Evolutionary conservation across 805 yeast genomes (phyloP), one percentile per base, ranked within the genome.

Genomic region (Maudiozyma turicensis): DNA sequence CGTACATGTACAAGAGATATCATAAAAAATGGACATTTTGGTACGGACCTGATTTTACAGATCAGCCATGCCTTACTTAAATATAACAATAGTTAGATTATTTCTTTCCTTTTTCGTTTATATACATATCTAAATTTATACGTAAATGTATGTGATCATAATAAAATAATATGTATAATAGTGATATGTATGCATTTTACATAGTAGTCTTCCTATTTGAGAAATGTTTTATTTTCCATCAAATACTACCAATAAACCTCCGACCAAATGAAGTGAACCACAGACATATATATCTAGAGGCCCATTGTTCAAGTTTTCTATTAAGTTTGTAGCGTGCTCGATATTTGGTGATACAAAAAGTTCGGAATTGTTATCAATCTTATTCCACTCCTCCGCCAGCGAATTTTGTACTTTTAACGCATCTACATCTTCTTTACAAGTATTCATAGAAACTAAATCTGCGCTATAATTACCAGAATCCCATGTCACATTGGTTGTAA

Each of bases 401-500:
- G 73, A 73, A 44, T 82, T 82, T 67, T 93, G 99, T 26, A 93
- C 88, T 39, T 75, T 79, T 49, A 93, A 71, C n/a, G 78, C 76
- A 50, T 87, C 93, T 14, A 93, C 88, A 10, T 78, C 81, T 28
- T 82, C 86, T 54, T 82, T 77, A 2, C 93, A 84, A 3, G 83
- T 86, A 65, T 90, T 93, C 71, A 87, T 74, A 1, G 97, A 87
- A 5, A 88, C 82, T 58, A 93, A 72, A 60, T 93, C 99, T 6
- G 81, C 76, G 51, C 84, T 81, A 64, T 88, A 93, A 20, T 68
- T 66, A 3, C 96, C 97, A 3, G 80, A 72, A 0, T 87, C 74
- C 93, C 95, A 91, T 6, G 98, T 93, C 44, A 88, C 81, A 67
- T 93, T 93, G 0, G 99, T 88, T 8, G 95, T 81, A 69, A 93